Base-by-base conservation (phyloP, 805 yeast species). In the Yarrowia sp. region DNA sequence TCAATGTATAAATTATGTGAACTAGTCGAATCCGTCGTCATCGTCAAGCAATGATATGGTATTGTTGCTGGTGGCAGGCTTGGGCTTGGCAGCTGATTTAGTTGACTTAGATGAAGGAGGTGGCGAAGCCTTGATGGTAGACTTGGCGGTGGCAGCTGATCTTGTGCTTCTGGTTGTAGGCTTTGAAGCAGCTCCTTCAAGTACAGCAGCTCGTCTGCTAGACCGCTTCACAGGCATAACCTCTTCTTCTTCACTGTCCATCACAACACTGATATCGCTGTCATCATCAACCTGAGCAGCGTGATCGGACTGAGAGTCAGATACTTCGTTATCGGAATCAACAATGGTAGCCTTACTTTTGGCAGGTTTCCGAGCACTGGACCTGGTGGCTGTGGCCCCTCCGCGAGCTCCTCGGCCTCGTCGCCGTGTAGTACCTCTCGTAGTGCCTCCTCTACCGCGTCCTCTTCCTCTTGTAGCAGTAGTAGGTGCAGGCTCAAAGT, bases 171-270 rank as follows among this genome's bases (percentile, higher is more conserved):
- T 32, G 4, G 40, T 32, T 3, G 53, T 15, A 9, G 53, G 8
- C 19, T 41, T 56, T 5, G 63, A 40, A 5, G 38, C 9, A 3
- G 46, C 16, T 3, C 32, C 19, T 19, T 43, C 52, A 16, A 59
- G 42, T 8, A 43, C 32, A 3, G 65, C 65, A 35, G 42, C 46
- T 32, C 65, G 12, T 45, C 65, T 59, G 2, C 43, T 16, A 2
- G 65, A 14, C 3, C 52, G 38, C 38, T 40, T 55, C 2, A 42
- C 52, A 14, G 65, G 65, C n/a, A 32, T 36, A 3, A 59, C 65
- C 26, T 26, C 63, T n/a, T 56, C 52, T 42, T 59, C 65, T 8
- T 59, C 65, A 35, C 65, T 59, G 35, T 59, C 59, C 10, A 53
- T 12, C 35, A 53, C 59, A 4, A 38, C 14, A 10, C 63, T 41